These are phyloP conservation scores for Tieghemostelium lacteum DNA, from an alignment of 78 protist genomes.

Conservation along the genomic window DNA sequence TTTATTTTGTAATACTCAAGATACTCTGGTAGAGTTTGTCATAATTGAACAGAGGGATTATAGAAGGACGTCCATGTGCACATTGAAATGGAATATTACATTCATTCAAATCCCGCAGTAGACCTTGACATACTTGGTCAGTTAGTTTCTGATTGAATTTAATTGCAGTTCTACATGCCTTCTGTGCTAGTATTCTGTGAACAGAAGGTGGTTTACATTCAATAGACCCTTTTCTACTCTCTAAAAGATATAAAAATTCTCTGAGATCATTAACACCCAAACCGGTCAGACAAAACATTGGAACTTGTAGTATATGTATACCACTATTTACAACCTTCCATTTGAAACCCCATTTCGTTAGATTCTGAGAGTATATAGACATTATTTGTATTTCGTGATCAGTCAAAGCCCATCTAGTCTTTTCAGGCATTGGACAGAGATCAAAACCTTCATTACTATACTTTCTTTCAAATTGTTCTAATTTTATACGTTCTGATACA, in stretches of 20 bases:
- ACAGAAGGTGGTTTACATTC: conserved; percentile 23
- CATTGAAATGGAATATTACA: conserved; percentile 73
- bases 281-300: conserved; percentile 40
- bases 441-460: conserved; percentile 27
- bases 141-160: conserved; percentile 43
- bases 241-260: conserved; percentile 31
- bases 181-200: conserved; percentile 15
- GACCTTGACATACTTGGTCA: background rate
- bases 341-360: conserved; percentile 27
- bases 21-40: background rate
- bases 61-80: conserved; percentile 59
- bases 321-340: background rate
- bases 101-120: conserved; percentile 22
- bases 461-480: conserved; percentile 18
- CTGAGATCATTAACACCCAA: conserved; percentile 29
- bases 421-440: conserved; percentile 35
- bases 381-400: conserved; percentile 33
- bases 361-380: background rate
- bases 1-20: no score
- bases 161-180: conserved; percentile 61
- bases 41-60: conserved; percentile 23
- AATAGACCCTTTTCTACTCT: conserved; percentile 3
- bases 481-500: conserved; percentile 53
- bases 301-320: background rate
- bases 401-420: conserved; percentile 48